phyloP scores from a whole-genome alignment of 441 rosid species.

The Populus hybrid region DNA sequence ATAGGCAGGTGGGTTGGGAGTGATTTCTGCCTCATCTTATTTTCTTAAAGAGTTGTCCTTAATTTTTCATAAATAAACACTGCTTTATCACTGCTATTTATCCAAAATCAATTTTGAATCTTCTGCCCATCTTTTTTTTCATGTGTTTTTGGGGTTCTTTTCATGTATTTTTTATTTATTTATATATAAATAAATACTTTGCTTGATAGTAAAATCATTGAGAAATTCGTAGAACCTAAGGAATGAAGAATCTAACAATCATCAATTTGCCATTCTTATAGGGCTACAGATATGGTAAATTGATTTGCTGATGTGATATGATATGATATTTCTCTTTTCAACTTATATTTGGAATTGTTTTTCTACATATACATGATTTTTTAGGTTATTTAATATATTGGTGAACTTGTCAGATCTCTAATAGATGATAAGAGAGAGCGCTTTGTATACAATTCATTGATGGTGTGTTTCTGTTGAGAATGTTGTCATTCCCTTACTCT shows the following conservation, averaged over 20 bases:
- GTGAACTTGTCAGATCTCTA: slow-evolving; percentile 92
- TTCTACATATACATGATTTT: slow-evolving; percentile 11
- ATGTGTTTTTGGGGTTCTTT: background rate
- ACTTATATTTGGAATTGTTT: background rate
- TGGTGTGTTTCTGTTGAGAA: slow-evolving; percentile 57
- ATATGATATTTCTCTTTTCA: background rate
- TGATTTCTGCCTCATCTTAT: background rate
- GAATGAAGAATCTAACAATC: background rate
- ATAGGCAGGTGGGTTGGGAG: background rate
- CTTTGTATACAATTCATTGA: slow-evolving; percentile 91
- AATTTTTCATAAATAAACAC: background rate
- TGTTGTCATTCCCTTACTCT: slow-evolving; percentile 4
- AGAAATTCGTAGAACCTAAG: background rate
- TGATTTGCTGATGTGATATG: slow-evolving; percentile 13
- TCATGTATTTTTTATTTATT: too few species aligned
- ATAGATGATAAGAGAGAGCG: slow-evolving; percentile 97
- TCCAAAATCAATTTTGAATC: background rate
- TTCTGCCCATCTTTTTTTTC: background rate
- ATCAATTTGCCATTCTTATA: slow-evolving; percentile 56
- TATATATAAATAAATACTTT: background rate
- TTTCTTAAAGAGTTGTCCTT: background rate
- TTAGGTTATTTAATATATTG: slow-evolving; percentile 94
- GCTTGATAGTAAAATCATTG: background rate
- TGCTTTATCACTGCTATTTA: background rate
- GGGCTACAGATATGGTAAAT: slow-evolving; percentile 96